Conservation (phyloP, 2,329 filamentous ascomycete species). For the Stagonosporopsis tanaceti region DNA sequence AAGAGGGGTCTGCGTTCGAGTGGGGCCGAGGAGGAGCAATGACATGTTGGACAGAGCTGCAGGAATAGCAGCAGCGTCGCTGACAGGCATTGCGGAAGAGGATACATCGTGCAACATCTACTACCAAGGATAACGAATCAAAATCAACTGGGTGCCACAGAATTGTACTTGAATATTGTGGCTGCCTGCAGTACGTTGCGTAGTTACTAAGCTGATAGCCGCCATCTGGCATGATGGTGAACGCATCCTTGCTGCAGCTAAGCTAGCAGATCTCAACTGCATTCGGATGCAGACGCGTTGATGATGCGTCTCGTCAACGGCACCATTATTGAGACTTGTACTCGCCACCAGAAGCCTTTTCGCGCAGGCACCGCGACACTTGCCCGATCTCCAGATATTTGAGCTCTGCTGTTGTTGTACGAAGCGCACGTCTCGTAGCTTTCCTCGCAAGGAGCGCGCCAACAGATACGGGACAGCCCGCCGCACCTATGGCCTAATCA, state of each 20-base stretch:
- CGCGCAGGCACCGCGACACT: slow-evolving; percentile 12
- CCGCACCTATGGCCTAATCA: slow-evolving; percentile 44
- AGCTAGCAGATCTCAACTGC: slow-evolving; percentile 27
- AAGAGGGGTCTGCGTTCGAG: slow-evolving; percentile 34
- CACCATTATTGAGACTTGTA: slow-evolving; percentile 28
- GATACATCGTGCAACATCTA: slow-evolving; percentile 2
- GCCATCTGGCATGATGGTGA: slow-evolving; percentile 14
- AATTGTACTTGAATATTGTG: background rate
- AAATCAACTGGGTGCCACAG: background rate
- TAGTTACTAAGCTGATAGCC: slow-evolving; percentile 17
- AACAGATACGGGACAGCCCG: slow-evolving; percentile 14
- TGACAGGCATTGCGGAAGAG: slow-evolving; percentile 3
- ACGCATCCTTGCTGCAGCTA: slow-evolving; percentile 25
- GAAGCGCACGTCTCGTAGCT: background rate
- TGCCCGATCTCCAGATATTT: background rate
- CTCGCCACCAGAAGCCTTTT: slow-evolving; percentile 22
- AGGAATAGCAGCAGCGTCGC: slow-evolving; percentile 18
- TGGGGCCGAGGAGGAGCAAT: slow-evolving; percentile 29
- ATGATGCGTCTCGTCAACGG: slow-evolving; percentile 28
- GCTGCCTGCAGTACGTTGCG: background rate
- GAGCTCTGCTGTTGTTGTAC: slow-evolving; percentile 7
- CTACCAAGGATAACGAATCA: background rate
- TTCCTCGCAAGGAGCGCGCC: slow-evolving; percentile 10
- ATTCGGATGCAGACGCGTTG: slow-evolving; percentile 37
- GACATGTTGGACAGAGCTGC: slow-evolving; percentile 20